Conservation (phyloP, 2,329 filamentous ascomycete genomes). For the Fonsecaea multimorphosa region DNA sequence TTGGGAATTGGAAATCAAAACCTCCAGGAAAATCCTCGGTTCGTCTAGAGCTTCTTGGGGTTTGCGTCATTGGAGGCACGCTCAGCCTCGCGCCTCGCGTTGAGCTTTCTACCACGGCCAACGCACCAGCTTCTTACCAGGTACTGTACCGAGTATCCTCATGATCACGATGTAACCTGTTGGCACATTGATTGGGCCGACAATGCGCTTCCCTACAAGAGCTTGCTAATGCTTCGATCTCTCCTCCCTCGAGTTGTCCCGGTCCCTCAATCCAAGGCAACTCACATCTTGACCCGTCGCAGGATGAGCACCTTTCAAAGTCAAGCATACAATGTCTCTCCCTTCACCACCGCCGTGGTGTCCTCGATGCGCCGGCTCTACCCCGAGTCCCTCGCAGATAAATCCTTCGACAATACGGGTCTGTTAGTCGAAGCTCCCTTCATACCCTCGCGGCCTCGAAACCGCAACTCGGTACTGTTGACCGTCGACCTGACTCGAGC, state of each 20-base stretch:
- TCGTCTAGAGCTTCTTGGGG: background rate
- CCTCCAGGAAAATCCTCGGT: constrained; percentile 4
- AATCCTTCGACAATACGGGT: constrained; percentile 96
- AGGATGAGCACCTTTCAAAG: constrained; percentile 26
- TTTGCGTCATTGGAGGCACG: constrained; percentile 23
- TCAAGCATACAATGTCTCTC: constrained; percentile 50
- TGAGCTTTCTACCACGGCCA: background rate
- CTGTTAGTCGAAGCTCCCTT: constrained; percentile 73
- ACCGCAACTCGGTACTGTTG: constrained; percentile 73
- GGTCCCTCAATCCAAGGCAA: constrained; percentile 8
- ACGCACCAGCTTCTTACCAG: background rate
- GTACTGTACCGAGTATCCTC: too few species aligned
- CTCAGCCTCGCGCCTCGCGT: background rate
- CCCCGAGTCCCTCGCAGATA: constrained; percentile 85
- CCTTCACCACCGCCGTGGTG: constrained; percentile 73
- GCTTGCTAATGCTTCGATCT: constrained; percentile 23
- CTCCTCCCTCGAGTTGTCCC: constrained; percentile 7
- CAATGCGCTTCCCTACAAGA: constrained; percentile 1
- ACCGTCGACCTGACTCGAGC: constrained; percentile 89
- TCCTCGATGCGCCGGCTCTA: constrained; percentile 84
- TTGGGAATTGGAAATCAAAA: constrained; percentile 22
- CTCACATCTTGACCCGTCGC: constrained; percentile 12
- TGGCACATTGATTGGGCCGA: background rate
- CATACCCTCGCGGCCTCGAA: constrained; percentile 57
- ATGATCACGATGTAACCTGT: background rate